phyloP scores from a whole-genome alignment of 2,329 filamentous ascomycete species.

The Xylaria sp. region DNA sequence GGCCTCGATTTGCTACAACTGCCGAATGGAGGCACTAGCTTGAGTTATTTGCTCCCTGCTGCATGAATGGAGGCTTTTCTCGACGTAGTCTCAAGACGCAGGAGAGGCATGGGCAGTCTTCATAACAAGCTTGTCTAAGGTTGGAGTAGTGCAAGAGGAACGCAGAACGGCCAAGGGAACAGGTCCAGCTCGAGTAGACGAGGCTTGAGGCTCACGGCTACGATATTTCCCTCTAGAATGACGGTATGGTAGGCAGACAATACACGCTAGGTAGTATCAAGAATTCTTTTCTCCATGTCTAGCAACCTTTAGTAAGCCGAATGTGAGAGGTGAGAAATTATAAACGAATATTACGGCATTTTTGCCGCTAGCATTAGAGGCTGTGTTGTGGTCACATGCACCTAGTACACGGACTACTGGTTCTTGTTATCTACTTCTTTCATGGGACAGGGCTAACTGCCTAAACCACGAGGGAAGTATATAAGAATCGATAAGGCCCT shows the following conservation, averaged over 20 bases:
- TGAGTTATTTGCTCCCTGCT: background rate
- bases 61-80: background rate
- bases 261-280: slow-evolving; percentile 49
- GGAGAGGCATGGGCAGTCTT: background rate
- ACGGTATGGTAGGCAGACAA: slow-evolving; percentile 40
- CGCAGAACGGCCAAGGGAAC: slow-evolving; percentile 21
- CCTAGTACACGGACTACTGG: background rate
- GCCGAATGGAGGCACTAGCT: background rate
- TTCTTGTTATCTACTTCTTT: background rate
- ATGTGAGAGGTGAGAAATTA: slow-evolving; percentile 12
- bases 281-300: slow-evolving; percentile 37
- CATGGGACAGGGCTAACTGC: slow-evolving; percentile 7
- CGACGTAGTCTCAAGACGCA: background rate
- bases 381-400: slow-evolving; percentile 35
- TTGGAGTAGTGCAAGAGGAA: slow-evolving; percentile 2
- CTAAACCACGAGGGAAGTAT: background rate
- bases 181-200: slow-evolving; percentile 18
- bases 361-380: slow-evolving; percentile 9
- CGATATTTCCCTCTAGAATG: slow-evolving; percentile 30
- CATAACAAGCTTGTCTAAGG: slow-evolving; percentile 12
- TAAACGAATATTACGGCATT: background rate
- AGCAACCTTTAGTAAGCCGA: background rate
- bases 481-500: slow-evolving; percentile 3
- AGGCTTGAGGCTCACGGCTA: slow-evolving; percentile 12
- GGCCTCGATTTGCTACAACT: slow-evolving; percentile 8